These are phyloP conservation scores for Athelia psychrophila DNA, from an alignment of 1,284 basidiomycete genomes.

Conservation along the genomic window DNA sequence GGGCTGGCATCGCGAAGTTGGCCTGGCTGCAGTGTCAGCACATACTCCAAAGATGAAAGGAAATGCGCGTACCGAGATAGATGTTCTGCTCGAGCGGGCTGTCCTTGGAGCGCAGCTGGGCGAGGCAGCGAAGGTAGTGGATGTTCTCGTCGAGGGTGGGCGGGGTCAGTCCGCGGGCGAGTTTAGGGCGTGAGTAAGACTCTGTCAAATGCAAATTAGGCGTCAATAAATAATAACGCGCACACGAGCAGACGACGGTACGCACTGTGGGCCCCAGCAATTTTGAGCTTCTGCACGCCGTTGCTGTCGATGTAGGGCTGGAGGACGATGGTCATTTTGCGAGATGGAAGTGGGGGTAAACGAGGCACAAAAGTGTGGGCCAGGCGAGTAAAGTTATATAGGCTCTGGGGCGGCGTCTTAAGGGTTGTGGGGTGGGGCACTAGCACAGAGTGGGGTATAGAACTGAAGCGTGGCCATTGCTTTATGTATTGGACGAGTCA, in stretches of 20 bases:
- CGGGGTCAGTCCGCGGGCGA: conserved; percentile 60
- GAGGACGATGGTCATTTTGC: conserved; percentile 60
- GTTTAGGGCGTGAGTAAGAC: conserved; percentile 35
- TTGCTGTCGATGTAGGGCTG: conserved; percentile 67
- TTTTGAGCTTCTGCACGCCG: conserved; percentile 64
- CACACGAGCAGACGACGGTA: conserved; percentile 6
- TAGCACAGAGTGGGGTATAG: conserved; percentile 9
- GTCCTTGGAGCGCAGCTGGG: conserved; percentile 73
- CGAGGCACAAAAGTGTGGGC: not conserved
- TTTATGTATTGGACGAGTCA: too few species aligned
- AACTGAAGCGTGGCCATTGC: too few species aligned
- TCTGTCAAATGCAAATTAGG: conserved; percentile 9
- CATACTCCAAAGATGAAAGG: too few species aligned
- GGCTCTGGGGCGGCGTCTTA: not conserved
- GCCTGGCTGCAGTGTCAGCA: too few species aligned
- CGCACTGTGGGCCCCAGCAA: conserved; percentile 53
- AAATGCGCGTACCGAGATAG: conserved; percentile 49
- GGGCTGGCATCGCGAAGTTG: conserved; percentile 73
- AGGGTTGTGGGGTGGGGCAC: conserved; percentile 6
- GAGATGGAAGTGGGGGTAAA: too few species aligned
- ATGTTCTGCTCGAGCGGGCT: conserved; percentile 80
- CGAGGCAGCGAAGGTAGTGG: conserved; percentile 61
- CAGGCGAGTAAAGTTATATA: not conserved
- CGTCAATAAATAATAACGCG: conserved; percentile 10
- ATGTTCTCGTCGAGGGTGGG: conserved; percentile 51